Evolutionary conservation across 768 basidiomycete genomes (phyloP).

Genomic region (Botryobasidium botryosum): DNA sequence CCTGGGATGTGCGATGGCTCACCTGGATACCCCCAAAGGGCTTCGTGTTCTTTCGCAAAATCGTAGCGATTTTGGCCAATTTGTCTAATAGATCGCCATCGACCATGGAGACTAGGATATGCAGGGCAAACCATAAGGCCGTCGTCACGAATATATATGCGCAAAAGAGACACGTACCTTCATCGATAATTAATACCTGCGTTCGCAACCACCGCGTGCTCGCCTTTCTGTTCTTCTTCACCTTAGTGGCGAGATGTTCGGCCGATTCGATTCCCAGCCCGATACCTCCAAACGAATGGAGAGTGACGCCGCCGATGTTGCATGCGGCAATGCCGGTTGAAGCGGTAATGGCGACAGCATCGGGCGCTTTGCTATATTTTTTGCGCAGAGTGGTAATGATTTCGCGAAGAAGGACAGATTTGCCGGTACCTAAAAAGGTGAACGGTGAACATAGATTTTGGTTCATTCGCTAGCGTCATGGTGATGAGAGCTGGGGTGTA

Average conservation of each 20-base stretch:
- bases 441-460: background rate
- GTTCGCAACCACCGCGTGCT: slow-evolving; percentile 64
- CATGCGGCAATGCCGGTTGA: slow-evolving; percentile 96
- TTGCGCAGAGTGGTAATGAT: slow-evolving; percentile 63
- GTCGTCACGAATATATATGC: background rate
- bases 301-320: slow-evolving; percentile 89
- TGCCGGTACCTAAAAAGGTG: slow-evolving; percentile 62
- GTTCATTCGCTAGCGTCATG: no score
- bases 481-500: slow-evolving; percentile 3
- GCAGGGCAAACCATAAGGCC: background rate
- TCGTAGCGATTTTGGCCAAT: slow-evolving; percentile 49
- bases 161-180: slow-evolving; percentile 19
- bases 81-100: slow-evolving; percentile 91
- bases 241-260: slow-evolving; percentile 41
- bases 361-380: slow-evolving; percentile 33
- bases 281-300: slow-evolving; percentile 93
- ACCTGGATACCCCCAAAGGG: slow-evolving; percentile 96
- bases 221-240: slow-evolving; percentile 77
- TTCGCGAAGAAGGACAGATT: slow-evolving; percentile 84
- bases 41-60: slow-evolving; percentile 38
- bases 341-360: slow-evolving; percentile 85
- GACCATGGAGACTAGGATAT: slow-evolving; percentile 81
- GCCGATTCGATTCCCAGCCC: slow-evolving; percentile 60
- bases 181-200: slow-evolving; percentile 42
- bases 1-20: background rate